phyloP scores from a whole-genome alignment of 129 eudicot genomes.

The Centrapalus pauciflorus region DNA sequence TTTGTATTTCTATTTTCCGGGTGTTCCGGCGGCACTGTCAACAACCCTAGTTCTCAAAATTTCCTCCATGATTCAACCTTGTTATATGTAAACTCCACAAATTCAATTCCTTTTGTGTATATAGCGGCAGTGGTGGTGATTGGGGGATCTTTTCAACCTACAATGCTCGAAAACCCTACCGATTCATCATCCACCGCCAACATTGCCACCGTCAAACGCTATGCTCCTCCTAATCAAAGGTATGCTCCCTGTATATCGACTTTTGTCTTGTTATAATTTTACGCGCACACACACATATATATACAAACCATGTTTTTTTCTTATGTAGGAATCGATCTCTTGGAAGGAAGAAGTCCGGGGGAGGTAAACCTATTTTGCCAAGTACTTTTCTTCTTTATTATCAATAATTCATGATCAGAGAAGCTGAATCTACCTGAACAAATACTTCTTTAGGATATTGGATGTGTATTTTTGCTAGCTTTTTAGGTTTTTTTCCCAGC shows the following conservation, averaged over 20 bases:
- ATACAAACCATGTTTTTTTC: neutral
- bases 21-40: conserved; percentile 25
- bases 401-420: neutral
- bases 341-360: conserved; percentile 90
- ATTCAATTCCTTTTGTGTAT: conserved; percentile 1
- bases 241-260: neutral
- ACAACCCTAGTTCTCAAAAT: conserved; percentile 23
- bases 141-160: conserved; percentile 10
- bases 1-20: neutral
- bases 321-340: conserved; percentile 57
- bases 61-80: conserved; percentile 5
- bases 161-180: conserved; percentile 73
- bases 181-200: conserved; percentile 46
- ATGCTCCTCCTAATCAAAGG: conserved; percentile 88
- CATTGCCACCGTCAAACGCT: conserved; percentile 63
- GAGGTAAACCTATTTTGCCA: conserved; percentile 37
- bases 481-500: neutral
- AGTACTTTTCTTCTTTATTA: neutral
- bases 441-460: neutral
- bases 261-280: no score
- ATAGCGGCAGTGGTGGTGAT: conserved; percentile 32
- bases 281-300: no score
- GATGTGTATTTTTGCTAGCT: neutral
- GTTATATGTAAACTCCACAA: neutral
- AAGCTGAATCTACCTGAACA: neutral